Base-by-base conservation (phyloP, 2,329 filamentous ascomycete species). In the Tolypocladium ophioglossoides region DNA sequence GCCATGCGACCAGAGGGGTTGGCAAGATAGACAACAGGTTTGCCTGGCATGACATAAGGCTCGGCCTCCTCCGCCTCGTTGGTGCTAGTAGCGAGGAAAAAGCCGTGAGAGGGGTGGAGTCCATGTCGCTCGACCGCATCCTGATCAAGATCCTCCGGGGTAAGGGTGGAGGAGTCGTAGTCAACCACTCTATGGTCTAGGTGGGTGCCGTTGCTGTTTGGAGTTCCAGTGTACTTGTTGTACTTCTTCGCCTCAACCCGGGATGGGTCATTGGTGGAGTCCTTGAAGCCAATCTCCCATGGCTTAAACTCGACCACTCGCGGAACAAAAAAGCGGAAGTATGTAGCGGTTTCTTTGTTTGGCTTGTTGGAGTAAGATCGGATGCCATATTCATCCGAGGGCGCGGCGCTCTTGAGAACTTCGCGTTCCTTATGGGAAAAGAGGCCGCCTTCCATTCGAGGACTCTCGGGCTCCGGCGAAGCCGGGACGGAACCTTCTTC, bases 221-320 rank as follows among this genome's bases (percentile, higher is more conserved):
- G 78, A 32, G 72, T 75, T 57, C 77, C 72, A 49, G 80, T 69
- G 59, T 76, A 82, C 62, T 74, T 77, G 61, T 55, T 52, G 46
- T 38, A 39, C 53, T 37, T 41, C 34, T 39, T 47, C 9, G 32
- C 30, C 14, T 50, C 50, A 18, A 22, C 40, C 20, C 41, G 40
- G 34, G 41, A 20, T 12, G 75, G 74, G 59, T 80, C 78, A 56
- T 83, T 83, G 56, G 74, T 74, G 4, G 78, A 80, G 60, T 83
- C 80, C 24, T 78, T 74, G 64, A 81, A 83, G 16, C 80, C 80
- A 56, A 84, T 83, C 61, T 83, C 79, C 55, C 75, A 70, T 10
- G 76, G 68, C 39, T 78, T 71, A 54, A 74, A 82, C 52, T 72
- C 67, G 57, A 77, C 78, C 0, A 73, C 58, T 8, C 68, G 69